These are phyloP conservation scores for Tetrapisispora arboricola DNA, from an alignment of 805 yeast genomes.

Conservation along the genomic window DNA sequence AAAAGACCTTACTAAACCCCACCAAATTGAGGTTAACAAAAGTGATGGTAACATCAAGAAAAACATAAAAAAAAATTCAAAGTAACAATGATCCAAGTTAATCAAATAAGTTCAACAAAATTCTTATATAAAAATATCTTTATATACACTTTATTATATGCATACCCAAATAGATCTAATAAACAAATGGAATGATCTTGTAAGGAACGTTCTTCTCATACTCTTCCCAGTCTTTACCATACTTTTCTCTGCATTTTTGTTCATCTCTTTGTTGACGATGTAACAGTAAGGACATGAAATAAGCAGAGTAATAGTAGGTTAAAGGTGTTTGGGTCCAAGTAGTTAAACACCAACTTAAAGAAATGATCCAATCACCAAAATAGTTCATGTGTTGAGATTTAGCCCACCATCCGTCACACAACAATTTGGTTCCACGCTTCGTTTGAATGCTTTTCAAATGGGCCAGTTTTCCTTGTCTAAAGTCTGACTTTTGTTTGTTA, in stretches of 20 bases:
- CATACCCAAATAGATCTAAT: constrained; percentile 31
- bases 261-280: constrained; percentile 92
- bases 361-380: constrained; percentile 89
- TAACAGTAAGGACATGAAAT: constrained; percentile 69
- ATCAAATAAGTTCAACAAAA: no score
- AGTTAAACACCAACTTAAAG: constrained; percentile 86
- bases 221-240: constrained; percentile 77
- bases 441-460: constrained; percentile 66
- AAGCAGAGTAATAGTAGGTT: constrained; percentile 79
- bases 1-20: background rate
- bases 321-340: constrained; percentile 74
- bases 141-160: background rate
- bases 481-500: constrained; percentile 74
- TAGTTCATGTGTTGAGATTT: constrained; percentile 87
- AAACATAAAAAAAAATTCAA: background rate
- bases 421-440: constrained; percentile 63
- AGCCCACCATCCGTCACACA: constrained; percentile 96
- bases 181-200: constrained; percentile 81
- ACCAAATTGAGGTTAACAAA: background rate
- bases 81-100: background rate
- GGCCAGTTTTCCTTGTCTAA: constrained; percentile 65
- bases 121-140: background rate
- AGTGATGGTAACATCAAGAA: background rate
- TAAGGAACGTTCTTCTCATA: constrained; percentile 78
- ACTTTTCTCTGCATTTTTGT: constrained; percentile 76